phyloP scores from a whole-genome alignment of 371 early-diverging fungal species.

The Saksenaea vasiformis region DNA sequence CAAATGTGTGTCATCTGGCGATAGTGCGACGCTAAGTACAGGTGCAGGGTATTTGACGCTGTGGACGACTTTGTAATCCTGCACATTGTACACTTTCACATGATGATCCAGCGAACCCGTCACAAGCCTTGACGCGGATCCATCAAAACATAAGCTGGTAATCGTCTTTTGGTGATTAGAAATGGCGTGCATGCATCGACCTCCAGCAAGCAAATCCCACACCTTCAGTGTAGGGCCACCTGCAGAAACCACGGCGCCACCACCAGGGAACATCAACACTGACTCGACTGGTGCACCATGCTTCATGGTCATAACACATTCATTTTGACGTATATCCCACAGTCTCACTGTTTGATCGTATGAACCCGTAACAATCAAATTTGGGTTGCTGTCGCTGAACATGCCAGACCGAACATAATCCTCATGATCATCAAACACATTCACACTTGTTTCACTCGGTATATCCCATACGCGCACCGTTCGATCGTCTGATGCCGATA shows the following conservation, averaged over 20 bases:
- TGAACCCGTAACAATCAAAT: constrained; percentile 84
- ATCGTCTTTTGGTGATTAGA: constrained; percentile 95
- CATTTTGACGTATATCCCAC: constrained; percentile 84
- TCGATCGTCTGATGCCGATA: constrained; percentile 90
- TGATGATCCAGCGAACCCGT: constrained; percentile 94
- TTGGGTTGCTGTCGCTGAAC: constrained; percentile 76
- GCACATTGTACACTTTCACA: constrained; percentile 89
- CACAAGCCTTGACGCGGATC: constrained; percentile 72
- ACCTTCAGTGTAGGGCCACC: constrained; percentile 83
- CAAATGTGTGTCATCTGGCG: constrained; percentile 86
- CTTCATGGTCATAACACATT: constrained; percentile 76
- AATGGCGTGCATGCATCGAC: constrained; percentile 72
- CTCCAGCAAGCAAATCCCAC: constrained; percentile 88
- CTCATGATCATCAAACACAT: constrained; percentile 80
- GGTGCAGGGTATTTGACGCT: constrained; percentile 92
- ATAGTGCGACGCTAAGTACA: constrained; percentile 80
- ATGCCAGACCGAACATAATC: constrained; percentile 88
- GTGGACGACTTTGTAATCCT: constrained; percentile 85
- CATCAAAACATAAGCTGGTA: constrained; percentile 85
- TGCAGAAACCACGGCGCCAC: constrained; percentile 79
- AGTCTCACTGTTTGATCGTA: constrained; percentile 94
- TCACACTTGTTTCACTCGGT: constrained; percentile 75
- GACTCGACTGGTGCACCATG: constrained; percentile 91
- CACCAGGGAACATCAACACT: constrained; percentile 83
- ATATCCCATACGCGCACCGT: constrained; percentile 94